These are phyloP conservation scores for Phaeodactylum tricornutum DNA, from an alignment of 108 stramenopile species.

Conservation along the genomic window DNA sequence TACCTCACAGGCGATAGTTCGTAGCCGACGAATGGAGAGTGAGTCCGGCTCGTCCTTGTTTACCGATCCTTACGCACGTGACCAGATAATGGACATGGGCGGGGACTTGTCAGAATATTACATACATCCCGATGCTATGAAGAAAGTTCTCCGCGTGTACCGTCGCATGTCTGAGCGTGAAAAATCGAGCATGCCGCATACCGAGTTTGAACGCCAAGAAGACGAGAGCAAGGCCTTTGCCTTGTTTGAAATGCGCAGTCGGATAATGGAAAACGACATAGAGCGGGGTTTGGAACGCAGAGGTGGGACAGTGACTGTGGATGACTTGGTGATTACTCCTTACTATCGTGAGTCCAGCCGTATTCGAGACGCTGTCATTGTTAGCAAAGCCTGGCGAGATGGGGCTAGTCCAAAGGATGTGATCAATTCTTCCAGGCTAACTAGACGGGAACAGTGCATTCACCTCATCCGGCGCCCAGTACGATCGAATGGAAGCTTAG, in stretches of 20 bases:
- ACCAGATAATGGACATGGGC: neutral
- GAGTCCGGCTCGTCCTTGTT: slow-evolving; percentile 11
- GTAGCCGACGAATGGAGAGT: neutral
- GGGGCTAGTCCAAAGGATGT: slow-evolving; percentile 76
- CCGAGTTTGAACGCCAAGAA: slow-evolving; percentile 51
- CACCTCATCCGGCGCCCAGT: slow-evolving; percentile 40
- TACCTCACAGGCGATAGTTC: neutral
- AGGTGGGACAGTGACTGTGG: slow-evolving; percentile 68
- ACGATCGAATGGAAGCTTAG: slow-evolving; percentile 8
- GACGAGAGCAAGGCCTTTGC: slow-evolving; percentile 81
- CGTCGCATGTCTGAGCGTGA: slow-evolving; percentile 35
- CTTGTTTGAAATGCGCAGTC: slow-evolving; percentile 79
- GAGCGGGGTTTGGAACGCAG: slow-evolving; percentile 74
- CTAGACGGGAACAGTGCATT: slow-evolving; percentile 41
- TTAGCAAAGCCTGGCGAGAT: slow-evolving; percentile 85
- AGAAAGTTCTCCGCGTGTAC: slow-evolving; percentile 55
- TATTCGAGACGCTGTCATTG: slow-evolving; percentile 79
- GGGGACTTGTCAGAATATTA: slow-evolving; percentile 34
- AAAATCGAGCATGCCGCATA: slow-evolving; percentile 7
- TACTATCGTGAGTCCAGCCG: slow-evolving; percentile 55
- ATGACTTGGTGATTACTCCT: slow-evolving; percentile 70
- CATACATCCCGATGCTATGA: slow-evolving; percentile 45
- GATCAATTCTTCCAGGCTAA: slow-evolving; percentile 54
- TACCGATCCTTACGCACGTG: slow-evolving; percentile 10
- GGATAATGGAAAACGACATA: slow-evolving; percentile 86